Evolutionary conservation across 2,329 filamentous ascomycete species (phyloP), one percentile per base, ranked within the genome.

Genomic region (Neonectria hederae): DNA sequence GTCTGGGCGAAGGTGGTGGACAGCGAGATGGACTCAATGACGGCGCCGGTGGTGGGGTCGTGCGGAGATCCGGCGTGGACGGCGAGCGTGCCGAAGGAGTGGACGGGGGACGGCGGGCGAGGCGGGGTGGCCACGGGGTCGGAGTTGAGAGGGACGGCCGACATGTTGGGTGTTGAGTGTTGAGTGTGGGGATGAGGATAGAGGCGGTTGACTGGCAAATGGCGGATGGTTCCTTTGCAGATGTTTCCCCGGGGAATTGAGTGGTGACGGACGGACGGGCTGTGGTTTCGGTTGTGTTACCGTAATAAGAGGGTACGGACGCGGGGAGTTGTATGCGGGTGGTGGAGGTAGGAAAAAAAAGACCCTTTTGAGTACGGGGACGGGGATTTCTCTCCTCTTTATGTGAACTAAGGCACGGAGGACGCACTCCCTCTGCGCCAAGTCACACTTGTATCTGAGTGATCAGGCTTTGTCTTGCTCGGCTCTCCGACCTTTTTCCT

Each of bases 1-100:
- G 89, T 90, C 83, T 99, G 96, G n/a, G 92, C 93, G 77, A 95
- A 99, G 6, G 96, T 99, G 17, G 96, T 98, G 24, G 94, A 97
- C 24, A 99, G 89, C 10, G 95, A 97, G 79, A 99, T 97, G 73
- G 96, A 83, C 81, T 96, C 93, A 78, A 99, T 99, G 74, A 99
- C 96, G 71, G 96, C 96, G 68, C 96, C 96, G 24, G 95, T 99
- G 43, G 88, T 84, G 52, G 95, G 92, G 82, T 99, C 96, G 79
- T 97, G 92, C 74, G 93, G 93, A 46, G 93, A 88, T 66, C 96
- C 96, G 68, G 95, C 94, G 81, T 99, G 96, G 21, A 99, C 96
- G 62, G 96, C 96, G 66, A 97, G 87, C 52, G 96, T 99, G 66
- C 93, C 96, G 81, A 99, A 98, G 68, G 88, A 85, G 78, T 93